Percentiles rank a stretch among this genome's conserved stretches.
These are phyloP conservation scores for Pseudonitzschia multistriata DNA, from an alignment of 108 stramenopile genomes.

Conservation along the genomic window DNA sequence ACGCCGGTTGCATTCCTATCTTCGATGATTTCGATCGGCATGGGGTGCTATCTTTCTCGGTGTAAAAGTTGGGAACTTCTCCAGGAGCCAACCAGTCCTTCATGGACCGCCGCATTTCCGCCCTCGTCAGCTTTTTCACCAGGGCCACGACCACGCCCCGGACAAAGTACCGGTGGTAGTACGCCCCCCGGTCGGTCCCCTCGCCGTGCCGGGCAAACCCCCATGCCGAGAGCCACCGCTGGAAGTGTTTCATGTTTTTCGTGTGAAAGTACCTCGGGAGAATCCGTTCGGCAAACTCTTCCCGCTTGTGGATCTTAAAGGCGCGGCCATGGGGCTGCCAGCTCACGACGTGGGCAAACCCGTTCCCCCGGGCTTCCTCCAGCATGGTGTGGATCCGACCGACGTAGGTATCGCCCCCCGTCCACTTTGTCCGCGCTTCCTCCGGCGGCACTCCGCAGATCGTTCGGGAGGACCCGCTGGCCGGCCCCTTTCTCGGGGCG, in stretches of 20 bases:
- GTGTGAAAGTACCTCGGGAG: constrained; percentile 69
- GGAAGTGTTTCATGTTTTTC: constrained; percentile 27
- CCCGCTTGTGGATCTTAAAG: constrained; percentile 73
- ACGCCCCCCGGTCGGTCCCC: constrained; percentile 36
- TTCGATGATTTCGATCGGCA: not conserved
- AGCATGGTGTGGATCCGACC: constrained; percentile 69
- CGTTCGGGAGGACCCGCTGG: not conserved
- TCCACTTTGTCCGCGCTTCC: not conserved
- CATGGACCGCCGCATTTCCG: not conserved
- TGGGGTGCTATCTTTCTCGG: not conserved
- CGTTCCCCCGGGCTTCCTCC: constrained; percentile 54
- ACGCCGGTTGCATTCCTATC: too few relatives aligned
- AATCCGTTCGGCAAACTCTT: constrained; percentile 60
- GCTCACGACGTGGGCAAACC: constrained; percentile 54
- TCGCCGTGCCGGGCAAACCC: constrained; percentile 62
- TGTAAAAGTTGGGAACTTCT: not conserved
- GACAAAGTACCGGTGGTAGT: constrained; percentile 30
- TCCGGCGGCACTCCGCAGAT: not conserved
- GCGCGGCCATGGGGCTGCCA: constrained; percentile 82
- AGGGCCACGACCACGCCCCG: not conserved
- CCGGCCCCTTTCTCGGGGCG: too few relatives aligned
- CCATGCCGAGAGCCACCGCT: constrained; percentile 62
- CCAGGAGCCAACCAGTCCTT: not conserved
- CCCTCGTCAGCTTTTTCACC: not conserved
- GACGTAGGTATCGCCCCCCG: constrained; percentile 64